Evolutionary conservation across 2,329 filamentous ascomycete genomes (phyloP).

Genomic region (Alternaria brassicicola): DNA sequence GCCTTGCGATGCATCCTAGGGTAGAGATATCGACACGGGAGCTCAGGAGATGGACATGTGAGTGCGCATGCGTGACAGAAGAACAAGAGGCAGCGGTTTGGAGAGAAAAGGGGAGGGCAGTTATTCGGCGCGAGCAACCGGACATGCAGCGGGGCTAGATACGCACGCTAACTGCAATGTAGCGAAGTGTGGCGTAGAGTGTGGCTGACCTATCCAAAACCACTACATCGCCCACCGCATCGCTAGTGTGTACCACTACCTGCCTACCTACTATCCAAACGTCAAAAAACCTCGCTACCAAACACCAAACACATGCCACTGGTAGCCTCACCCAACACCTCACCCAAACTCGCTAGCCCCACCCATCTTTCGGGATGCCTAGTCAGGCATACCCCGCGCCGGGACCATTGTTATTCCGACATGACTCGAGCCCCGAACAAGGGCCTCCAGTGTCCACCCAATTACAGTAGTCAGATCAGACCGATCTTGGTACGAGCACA

Average conservation of each 20-base stretch:
- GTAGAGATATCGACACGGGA: too few relatives aligned
- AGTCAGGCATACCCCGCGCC: not conserved
- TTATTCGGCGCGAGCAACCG: too few relatives aligned
- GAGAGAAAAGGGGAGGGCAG: too few relatives aligned
- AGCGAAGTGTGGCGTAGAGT: not conserved
- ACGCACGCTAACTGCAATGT: too few relatives aligned
- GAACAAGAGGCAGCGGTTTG: too few relatives aligned
- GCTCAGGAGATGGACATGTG: too few relatives aligned
- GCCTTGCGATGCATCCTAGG: too few relatives aligned
- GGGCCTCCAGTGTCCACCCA: not conserved
- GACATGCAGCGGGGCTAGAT: too few relatives aligned
- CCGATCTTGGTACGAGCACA: not conserved
- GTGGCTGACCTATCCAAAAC: not conserved
- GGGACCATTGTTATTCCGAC: not conserved
- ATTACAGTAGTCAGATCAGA: not conserved
- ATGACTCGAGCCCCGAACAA: not conserved
- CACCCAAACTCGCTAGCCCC: not conserved
- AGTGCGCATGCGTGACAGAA: too few relatives aligned
- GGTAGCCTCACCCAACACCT: not conserved
- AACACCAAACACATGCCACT: not conserved
- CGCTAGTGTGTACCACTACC: not conserved
- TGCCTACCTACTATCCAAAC: not conserved
- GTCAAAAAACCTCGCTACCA: not conserved
- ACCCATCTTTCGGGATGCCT: not conserved
- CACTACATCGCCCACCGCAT: not conserved